Conservation (phyloP, 306 rosid genomes). For the Calophaca sinica region DNA sequence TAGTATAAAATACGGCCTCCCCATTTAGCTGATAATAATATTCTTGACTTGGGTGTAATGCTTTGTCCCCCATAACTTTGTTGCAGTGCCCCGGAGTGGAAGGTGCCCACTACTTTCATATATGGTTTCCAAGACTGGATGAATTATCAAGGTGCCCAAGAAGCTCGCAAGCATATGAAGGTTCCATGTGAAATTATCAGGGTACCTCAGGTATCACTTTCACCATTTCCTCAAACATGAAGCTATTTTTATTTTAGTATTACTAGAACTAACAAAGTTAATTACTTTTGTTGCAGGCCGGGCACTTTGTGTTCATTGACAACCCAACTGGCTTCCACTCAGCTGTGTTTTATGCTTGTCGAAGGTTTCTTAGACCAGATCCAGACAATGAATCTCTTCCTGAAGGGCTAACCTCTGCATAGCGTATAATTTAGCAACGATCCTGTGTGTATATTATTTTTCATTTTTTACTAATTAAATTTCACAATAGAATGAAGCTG, state of each 20-base stretch:
- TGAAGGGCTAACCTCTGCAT: conserved; percentile 73
- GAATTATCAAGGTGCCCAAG: conserved; percentile 90
- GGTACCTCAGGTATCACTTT: conserved; percentile 77
- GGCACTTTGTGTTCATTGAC: conserved; percentile 93
- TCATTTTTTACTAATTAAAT: conserved; percentile 2
- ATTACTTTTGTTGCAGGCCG: conserved; percentile 64
- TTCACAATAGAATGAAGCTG: conserved; percentile 1
- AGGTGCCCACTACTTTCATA: conserved; percentile 92
- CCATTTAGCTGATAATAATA: background rate
- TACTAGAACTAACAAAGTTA: conserved; percentile 25
- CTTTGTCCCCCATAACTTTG: conserved; percentile 16
- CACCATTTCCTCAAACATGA: conserved; percentile 32
- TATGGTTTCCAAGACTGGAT: conserved; percentile 92
- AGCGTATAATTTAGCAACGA: conserved; percentile 34
- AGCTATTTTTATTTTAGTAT: background rate
- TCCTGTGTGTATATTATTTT: background rate
- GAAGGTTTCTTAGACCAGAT: conserved; percentile 69
- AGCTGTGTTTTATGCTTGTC: conserved; percentile 79
- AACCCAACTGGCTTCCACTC: conserved; percentile 80
- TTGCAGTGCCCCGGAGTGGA: conserved; percentile 90
- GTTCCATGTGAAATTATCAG: conserved; percentile 94
- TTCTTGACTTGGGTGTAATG: background rate
- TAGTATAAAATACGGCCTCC: conserved; percentile 3
- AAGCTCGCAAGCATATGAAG: conserved; percentile 85
- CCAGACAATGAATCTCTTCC: conserved; percentile 69